Evolutionary conservation across 2,329 filamentous ascomycete species (phyloP).

Genomic region (Drechslerella coelobrocha): DNA sequence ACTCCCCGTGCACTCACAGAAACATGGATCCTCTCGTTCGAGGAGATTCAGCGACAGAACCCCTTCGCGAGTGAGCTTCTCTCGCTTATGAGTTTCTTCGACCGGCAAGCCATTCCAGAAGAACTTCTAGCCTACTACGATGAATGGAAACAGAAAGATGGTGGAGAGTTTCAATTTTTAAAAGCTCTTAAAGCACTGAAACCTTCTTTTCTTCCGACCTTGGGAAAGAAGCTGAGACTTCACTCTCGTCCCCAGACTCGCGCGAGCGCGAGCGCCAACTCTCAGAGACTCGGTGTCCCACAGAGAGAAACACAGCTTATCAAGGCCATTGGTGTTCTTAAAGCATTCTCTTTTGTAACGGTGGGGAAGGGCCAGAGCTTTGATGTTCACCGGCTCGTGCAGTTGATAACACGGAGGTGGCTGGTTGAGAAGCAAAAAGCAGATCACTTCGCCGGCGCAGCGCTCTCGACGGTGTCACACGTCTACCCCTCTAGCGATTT

Average conservation of each 20-base stretch:
- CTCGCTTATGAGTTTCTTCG: constrained; percentile 28
- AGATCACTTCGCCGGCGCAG: constrained; percentile 24
- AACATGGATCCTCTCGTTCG: constrained; percentile 50
- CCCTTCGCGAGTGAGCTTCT: constrained; percentile 23
- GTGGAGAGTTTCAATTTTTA: neutral
- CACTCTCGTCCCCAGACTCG: no score
- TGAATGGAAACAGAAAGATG: neutral
- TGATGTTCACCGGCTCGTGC: constrained; percentile 58
- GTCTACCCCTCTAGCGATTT: neutral
- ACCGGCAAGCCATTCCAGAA: constrained; percentile 24
- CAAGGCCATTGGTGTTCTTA: constrained; percentile 55
- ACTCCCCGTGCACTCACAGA: constrained; percentile 54
- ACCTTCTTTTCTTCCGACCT: no score
- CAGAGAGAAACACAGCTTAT: no score
- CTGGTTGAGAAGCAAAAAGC: constrained; percentile 43
- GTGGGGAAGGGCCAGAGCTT: constrained; percentile 49
- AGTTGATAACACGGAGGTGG: constrained; percentile 57
- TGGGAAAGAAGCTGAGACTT: no score
- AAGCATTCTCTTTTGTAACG: constrained; percentile 56
- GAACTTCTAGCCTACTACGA: neutral
- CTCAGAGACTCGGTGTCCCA: no score
- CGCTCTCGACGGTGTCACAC: constrained; percentile 29
- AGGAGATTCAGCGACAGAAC: constrained; percentile 3
- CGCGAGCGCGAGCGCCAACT: no score
- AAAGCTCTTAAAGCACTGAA: no score